phyloP scores from a whole-genome alignment of 1,284 basidiomycete genomes.

The Cryptococcus amylolentus region DNA sequence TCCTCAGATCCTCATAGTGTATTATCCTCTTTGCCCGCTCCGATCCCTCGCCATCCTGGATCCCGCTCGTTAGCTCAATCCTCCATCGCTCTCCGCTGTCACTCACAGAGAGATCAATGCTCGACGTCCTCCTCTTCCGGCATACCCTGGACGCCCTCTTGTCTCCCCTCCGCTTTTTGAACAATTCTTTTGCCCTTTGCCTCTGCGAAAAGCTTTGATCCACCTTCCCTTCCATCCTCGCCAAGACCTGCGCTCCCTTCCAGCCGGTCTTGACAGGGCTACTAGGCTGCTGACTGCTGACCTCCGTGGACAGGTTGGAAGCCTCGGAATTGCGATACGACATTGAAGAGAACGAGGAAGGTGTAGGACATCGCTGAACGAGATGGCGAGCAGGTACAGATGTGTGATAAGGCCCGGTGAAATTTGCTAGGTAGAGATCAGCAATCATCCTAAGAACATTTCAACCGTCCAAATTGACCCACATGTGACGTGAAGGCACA shows the following conservation, averaged over 20 bases:
- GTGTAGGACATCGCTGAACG: conserved; percentile 4
- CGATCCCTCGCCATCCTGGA: neutral
- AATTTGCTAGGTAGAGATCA: neutral
- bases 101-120: neutral
- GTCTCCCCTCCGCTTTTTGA: neutral
- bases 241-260: conserved; percentile 15
- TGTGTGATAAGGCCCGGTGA: neutral
- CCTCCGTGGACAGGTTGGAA: too few species aligned
- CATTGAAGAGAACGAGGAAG: conserved; percentile 6
- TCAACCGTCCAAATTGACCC: neutral
- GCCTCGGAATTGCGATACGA: neutral
- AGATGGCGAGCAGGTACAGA: conserved; percentile 2
- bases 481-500: conserved; percentile 4
- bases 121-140: neutral
- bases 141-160: neutral
- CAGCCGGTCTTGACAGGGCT: conserved; percentile 1
- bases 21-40: conserved; percentile 15
- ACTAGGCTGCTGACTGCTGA: too few species aligned
- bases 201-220: too few species aligned
- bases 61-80: too few species aligned
- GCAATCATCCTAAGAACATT: neutral
- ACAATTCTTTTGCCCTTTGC: neutral
- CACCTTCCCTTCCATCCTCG: conserved; percentile 13
- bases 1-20: conserved; percentile 23
- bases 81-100: too few species aligned